A percentile compares a stretch with the other conserved stretches of the same genome.
Conservation (phyloP, 164 flowering plant genomes). For the Stephania japonica region DNA sequence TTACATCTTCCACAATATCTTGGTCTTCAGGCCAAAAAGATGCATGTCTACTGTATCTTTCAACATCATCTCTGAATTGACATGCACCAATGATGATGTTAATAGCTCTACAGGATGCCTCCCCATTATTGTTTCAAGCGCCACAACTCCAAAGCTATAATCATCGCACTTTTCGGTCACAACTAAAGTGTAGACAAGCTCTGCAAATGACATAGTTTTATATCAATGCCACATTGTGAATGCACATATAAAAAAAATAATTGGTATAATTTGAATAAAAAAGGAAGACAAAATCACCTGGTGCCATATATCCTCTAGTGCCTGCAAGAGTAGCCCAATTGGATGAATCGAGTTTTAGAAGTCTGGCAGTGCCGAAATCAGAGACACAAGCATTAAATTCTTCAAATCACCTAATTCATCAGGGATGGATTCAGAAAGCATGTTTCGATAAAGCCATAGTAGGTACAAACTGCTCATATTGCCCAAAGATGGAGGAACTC, state of each 20-base stretch:
- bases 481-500: neutral
- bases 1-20: neutral
- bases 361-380: too few species aligned
- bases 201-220: neutral
- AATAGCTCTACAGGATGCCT: neutral
- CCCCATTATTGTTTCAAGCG: neutral
- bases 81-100: neutral
- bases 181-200: neutral
- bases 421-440: neutral
- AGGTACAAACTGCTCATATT: neutral
- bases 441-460: neutral
- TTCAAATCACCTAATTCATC: neutral
- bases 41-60: neutral
- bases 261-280: too few species aligned
- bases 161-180: neutral
- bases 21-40: neutral
- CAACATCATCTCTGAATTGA: neutral
- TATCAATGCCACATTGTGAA: neutral
- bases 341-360: too few species aligned
- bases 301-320: constrained; percentile 8
- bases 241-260: neutral
- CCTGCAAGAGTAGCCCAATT: constrained; percentile 14
- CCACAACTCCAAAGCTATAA: neutral
- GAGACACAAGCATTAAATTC: too few species aligned
- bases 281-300: constrained; percentile 3